Evolutionary conservation across 306 rosid genomes (phyloP).

Genomic region (Gynostemma pentaphyllum): DNA sequence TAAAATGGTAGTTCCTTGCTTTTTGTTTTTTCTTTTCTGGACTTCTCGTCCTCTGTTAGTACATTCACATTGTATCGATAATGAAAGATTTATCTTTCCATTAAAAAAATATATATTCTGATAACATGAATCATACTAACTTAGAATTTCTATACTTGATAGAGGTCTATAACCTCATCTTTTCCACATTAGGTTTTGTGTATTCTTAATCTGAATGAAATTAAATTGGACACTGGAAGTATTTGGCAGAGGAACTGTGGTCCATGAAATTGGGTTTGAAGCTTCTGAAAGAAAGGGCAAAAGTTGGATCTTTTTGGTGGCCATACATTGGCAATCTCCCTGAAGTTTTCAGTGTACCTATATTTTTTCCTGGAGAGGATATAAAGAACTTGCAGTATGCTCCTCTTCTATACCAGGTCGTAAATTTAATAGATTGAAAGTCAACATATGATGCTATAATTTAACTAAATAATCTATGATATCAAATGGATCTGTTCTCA

Average conservation of each 20-base stretch:
- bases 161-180: constrained; percentile 34
- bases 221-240: constrained; percentile 85
- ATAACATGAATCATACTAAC: neutral
- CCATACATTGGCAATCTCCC: constrained; percentile 91
- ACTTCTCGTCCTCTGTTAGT: no score
- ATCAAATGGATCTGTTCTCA: neutral
- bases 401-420: constrained; percentile 91
- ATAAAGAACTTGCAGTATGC: constrained; percentile 92
- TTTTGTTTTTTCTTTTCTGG: no score
- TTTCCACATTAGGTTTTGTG: constrained; percentile 29
- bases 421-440: neutral
- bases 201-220: constrained; percentile 59
- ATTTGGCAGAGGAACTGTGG: constrained; percentile 98
- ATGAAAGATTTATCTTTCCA: no score
- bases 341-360: constrained; percentile 53
- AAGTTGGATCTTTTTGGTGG: constrained; percentile 93
- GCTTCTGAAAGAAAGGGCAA: constrained; percentile 92
- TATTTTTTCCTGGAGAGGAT: constrained; percentile 78
- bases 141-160: neutral
- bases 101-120: neutral
- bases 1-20: no score
- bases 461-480: neutral
- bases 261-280: constrained; percentile 91
- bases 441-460: neutral
- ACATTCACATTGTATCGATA: no score